phyloP scores from a whole-genome alignment of 1,284 basidiomycete genomes.

The Polyporus tsugae region DNA sequence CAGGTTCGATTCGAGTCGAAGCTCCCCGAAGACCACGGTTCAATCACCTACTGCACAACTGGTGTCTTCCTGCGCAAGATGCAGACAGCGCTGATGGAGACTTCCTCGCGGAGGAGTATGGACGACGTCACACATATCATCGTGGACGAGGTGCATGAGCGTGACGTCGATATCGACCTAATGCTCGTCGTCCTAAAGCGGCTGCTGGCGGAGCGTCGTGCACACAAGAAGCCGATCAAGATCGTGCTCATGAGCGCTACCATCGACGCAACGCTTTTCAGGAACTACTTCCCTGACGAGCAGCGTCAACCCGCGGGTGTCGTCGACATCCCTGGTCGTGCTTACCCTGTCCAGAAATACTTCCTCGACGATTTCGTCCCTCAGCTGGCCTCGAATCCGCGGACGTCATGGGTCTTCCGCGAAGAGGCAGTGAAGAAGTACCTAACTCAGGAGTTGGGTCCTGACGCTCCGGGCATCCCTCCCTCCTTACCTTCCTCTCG shows the following conservation, averaged over 20 bases:
- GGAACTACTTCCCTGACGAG: conserved; percentile 83
- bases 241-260: conserved; percentile 97
- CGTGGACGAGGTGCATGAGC: conserved; percentile 97
- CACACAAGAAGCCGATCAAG: conserved; percentile 82
- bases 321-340: conserved; percentile 91
- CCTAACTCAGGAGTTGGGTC: conserved; percentile 76
- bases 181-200: conserved; percentile 92
- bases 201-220: conserved; percentile 80
- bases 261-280: conserved; percentile 91
- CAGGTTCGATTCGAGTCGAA: conserved; percentile 93
- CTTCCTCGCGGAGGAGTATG: conserved; percentile 54
- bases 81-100: conserved; percentile 76
- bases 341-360: conserved; percentile 86
- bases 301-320: conserved; percentile 73
- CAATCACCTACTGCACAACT: conserved; percentile 94
- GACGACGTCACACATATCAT: conserved; percentile 92
- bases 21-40: conserved; percentile 84
- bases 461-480: conserved; percentile 31
- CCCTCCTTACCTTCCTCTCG: conserved; percentile 18
- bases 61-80: conserved; percentile 91
- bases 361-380: conserved; percentile 86
- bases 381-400: conserved; percentile 49
- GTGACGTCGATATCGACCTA: conserved; percentile 95
- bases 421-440: conserved; percentile 85
- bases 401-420: conserved; percentile 71